Base-by-base conservation (phyloP, 495 filamentous ascomycete species). In the Podospora pseudoanserina region DNA sequence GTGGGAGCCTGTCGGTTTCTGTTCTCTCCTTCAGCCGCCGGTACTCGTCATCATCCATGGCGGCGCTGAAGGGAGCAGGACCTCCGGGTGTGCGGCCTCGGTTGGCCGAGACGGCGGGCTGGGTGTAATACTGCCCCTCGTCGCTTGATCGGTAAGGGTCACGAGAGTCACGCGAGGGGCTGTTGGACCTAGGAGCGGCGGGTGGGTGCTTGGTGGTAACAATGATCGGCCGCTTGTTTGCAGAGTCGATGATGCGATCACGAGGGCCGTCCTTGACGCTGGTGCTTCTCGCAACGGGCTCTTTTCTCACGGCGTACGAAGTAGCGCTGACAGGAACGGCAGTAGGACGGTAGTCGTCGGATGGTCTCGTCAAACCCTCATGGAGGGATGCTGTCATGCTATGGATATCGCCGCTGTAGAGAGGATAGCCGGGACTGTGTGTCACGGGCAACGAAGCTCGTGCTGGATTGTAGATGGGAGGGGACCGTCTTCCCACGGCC, bases 121-220 rank as follows among this genome's bases (percentile, higher is more conserved):
- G 76, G 28, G 83, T 69, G 68, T 83, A 84, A 74, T 83, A 86
- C 19, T 81, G 74, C 2, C 74, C 70, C 60, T 84, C 83, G 54
- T 86, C 84, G 71, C 79, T 82, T 23, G 78, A 75, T 13, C 84
- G 79, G 71, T 82, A 83, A 23, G 81, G 73, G 67, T 86, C 82
- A 64, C 79, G 78, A 62, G 78, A 70, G 30, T 86, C 82, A 61
- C 79, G 78, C 63, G 78, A 70, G 30, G 85, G 84, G 65, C 83
- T 86, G 9, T 70, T 67, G 4, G 77, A 67, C 39, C 81, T 78
- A 39, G 71, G 75, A 20, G 56, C 70, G 9, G 75, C 54, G 27
- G 77, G 68, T 55, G 72, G 39, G 19, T 73, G 73, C 55, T 72
- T 78, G 63, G 80, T 82, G 18, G 83, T 85, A 60, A 86, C 77